Percentiles rank a stretch among this genome's conserved stretches.
phyloP scores from a whole-genome alignment of 495 filamentous ascomycete genomes.

The Symbiotaphrina buchneri region DNA sequence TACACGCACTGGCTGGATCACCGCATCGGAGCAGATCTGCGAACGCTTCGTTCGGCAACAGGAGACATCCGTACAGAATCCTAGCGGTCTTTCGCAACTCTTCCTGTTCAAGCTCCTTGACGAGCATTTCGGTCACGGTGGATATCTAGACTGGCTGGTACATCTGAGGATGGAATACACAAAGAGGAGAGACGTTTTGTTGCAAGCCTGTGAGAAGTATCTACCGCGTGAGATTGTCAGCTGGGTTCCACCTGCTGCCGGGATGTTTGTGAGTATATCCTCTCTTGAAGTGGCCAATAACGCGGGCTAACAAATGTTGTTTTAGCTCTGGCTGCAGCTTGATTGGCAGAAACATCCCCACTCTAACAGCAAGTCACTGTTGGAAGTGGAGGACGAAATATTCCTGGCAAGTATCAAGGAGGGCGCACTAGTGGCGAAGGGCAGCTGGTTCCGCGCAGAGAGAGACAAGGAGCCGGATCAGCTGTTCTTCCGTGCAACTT shows the following conservation, averaged over 20 bases:
- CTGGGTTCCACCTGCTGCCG: constrained; percentile 70
- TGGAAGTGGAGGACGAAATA: constrained; percentile 65
- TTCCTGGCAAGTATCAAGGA: constrained; percentile 48
- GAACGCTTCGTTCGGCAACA: constrained; percentile 56
- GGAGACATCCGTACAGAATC: constrained; percentile 64
- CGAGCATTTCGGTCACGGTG: constrained; percentile 83
- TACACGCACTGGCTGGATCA: constrained; percentile 38
- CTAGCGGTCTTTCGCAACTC: constrained; percentile 62
- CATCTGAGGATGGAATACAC: constrained; percentile 70
- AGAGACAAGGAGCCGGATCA: constrained; percentile 20
- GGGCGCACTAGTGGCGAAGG: constrained; percentile 54
- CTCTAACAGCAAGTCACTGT: constrained; percentile 27
- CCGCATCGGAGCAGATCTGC: constrained; percentile 56
- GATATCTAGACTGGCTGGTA: constrained; percentile 80
- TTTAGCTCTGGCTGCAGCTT: constrained; percentile 63
- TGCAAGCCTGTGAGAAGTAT: constrained; percentile 64
- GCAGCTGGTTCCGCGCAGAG: constrained; percentile 73
- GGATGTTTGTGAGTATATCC: constrained; percentile 69
- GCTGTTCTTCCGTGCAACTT: constrained; percentile 78
- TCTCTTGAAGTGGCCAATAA: background rate
- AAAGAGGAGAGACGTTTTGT: constrained; percentile 44
- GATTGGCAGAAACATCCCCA: constrained; percentile 52
- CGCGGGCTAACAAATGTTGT: constrained; percentile 1
- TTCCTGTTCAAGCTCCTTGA: constrained; percentile 77
- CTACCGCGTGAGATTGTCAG: constrained; percentile 57